Base-by-base conservation (phyloP, 2,329 filamentous ascomycete species). In the Aspergillus uvarum region DNA sequence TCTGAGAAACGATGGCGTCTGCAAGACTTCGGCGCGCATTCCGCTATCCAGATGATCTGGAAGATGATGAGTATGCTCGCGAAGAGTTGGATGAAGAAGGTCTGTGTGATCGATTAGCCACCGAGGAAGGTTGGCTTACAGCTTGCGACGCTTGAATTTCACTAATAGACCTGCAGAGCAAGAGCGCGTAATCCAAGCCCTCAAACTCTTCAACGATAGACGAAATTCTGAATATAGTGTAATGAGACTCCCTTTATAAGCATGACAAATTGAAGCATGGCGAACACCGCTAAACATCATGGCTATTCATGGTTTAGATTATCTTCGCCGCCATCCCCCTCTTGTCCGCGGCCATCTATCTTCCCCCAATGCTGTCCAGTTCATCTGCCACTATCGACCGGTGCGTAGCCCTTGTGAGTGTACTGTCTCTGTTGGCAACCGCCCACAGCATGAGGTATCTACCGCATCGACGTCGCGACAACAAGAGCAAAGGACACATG, bases 21-120 rank as follows among this genome's bases (percentile, higher is more conserved):
- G 80, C 89, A 55, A 87, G 90, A 63, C 80, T 95, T 49, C 88
- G 92, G 69, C 89, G 85, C 68, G 89, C 90, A 8, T 95, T 96
- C 77, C 85, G 84, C 62, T 95, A 94, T 77, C 89, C 89, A 4
- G 76, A 80, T 59, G 86, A 89, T 68, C 81, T 82, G 51, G 80
- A 82, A 63, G 78, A 79, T 49, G 78, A 80, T 47, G 80, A 83
- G 38, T 81, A 83, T 72, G 75, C 81, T 31, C 82, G 84, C 12
- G 83, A 87, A 65, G 84, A 87, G 58, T 80, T 95, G 61, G 91
- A 95, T 72, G 90, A 93, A 76, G 84, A 93, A 82, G 89, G 89
- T 88, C 73, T 55, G 64, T 55, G 59, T 52, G 32, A 31, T 38
- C 48, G 19, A 21, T n/a, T 38, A 12, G 7, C 50, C 59, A 16